Evolutionary conservation across 768 basidiomycete genomes (phyloP).

Genomic region (Pleurotus eryngii): DNA sequence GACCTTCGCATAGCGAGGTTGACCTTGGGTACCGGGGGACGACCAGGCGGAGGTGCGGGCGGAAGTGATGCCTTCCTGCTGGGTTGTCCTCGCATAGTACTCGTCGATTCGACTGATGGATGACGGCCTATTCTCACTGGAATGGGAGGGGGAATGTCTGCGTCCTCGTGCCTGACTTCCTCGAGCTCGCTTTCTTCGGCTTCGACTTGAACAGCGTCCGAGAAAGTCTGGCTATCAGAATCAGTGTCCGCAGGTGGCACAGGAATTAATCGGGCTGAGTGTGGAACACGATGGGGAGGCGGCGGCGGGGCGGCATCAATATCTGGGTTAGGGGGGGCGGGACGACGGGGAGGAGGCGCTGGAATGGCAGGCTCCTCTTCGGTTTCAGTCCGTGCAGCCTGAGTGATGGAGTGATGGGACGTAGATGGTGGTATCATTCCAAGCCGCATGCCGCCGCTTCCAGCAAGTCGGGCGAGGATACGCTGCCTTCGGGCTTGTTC

Average conservation of each 20-base stretch:
- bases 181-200: slow-evolving; percentile 73
- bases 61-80: slow-evolving; percentile 35
- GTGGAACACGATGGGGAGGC: slow-evolving; percentile 19
- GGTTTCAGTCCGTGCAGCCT: slow-evolving; percentile 24
- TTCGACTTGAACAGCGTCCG: slow-evolving; percentile 63
- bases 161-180: slow-evolving; percentile 60
- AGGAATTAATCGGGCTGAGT: slow-evolving; percentile 22
- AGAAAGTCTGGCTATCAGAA: slow-evolving; percentile 39
- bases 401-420: slow-evolving; percentile 18
- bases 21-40: slow-evolving; percentile 19
- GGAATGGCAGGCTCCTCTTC: slow-evolving; percentile 16
- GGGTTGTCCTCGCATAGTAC: slow-evolving; percentile 24
- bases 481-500: slow-evolving; percentile 55
- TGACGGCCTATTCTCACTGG: slow-evolving; percentile 43
- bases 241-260: slow-evolving; percentile 36
- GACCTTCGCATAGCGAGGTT: slow-evolving; percentile 11
- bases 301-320: slow-evolving; percentile 10
- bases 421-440: slow-evolving; percentile 48
- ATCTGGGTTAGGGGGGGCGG: slow-evolving; percentile 29
- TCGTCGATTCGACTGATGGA: slow-evolving; percentile 14
- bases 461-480: slow-evolving; percentile 50
- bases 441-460: slow-evolving; percentile 57
- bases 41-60: slow-evolving; percentile 17
- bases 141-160: slow-evolving; percentile 50
- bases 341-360: slow-evolving; percentile 12